phyloP scores from a whole-genome alignment of 345 rosid genomes.

The Diplotaxis tenuifolia region DNA sequence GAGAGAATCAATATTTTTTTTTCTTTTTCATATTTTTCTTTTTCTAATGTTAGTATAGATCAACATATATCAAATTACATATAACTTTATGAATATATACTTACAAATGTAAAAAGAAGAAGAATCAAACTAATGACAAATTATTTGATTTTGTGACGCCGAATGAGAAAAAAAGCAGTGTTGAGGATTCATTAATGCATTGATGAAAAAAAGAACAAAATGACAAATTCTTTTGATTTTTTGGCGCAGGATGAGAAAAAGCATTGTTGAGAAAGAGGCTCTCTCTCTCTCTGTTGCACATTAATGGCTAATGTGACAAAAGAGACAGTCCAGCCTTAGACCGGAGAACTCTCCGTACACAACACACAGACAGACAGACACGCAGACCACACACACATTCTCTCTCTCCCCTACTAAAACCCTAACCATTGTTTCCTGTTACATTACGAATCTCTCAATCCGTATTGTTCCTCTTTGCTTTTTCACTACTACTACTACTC shows the following conservation, averaged over 20 bases:
- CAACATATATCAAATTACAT: no score
- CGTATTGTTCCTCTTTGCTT: neutral
- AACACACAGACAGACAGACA: no score
- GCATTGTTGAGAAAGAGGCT: slow-evolving; percentile 1
- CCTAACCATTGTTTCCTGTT: neutral
- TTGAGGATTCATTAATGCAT: no score
- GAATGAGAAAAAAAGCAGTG: no score
- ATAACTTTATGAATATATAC: no score
- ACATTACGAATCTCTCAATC: neutral
- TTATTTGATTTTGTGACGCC: no score
- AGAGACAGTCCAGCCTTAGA: slow-evolving; percentile 10
- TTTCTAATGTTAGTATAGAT: no score
- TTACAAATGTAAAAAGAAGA: no score
- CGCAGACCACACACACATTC: neutral
- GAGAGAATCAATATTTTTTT: no score
- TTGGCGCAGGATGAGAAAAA: neutral
- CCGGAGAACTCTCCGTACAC: slow-evolving; percentile 6
- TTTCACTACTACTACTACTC: neutral
- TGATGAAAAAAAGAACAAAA: no score
- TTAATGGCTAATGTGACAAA: slow-evolving; percentile 26
- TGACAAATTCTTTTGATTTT: neutral
- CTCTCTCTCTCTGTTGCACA: slow-evolving; percentile 2
- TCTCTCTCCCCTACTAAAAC: slow-evolving; percentile 15
- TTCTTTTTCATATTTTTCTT: no score
- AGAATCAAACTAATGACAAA: no score